Conservation (phyloP, 106 monocot genomes). For the Dioscorea dumetorum region DNA sequence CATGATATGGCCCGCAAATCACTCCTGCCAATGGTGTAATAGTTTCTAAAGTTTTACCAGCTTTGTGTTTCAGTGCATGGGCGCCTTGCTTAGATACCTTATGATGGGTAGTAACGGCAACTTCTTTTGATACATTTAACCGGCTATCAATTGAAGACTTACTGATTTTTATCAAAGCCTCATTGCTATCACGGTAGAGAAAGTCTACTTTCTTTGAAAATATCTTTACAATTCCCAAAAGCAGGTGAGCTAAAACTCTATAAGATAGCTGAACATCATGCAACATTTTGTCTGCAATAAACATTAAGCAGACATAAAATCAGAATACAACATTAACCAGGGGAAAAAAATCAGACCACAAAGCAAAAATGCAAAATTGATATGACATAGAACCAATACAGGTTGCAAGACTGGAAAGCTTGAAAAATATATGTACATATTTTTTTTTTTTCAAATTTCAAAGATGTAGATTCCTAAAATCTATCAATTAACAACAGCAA, state of each 20-base stretch:
- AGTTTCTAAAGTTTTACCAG: conserved; percentile 13
- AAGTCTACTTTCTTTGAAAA: conserved; percentile 87
- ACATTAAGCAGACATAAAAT: not conserved
- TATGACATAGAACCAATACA: too few relatives aligned
- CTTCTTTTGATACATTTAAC: conserved; percentile 7
- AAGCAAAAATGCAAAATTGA: not conserved
- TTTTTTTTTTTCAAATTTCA: too few relatives aligned
- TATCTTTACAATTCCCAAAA: conserved; percentile 82
- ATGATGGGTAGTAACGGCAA: not conserved
- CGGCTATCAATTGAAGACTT: conserved; percentile 16
- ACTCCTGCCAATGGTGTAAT: conserved; percentile 1
- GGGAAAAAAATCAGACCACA: not conserved
- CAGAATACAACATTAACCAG: not conserved
- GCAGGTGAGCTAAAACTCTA: conserved; percentile 70
- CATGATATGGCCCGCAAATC: not conserved
- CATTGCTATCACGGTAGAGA: conserved; percentile 59
- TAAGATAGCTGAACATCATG: conserved; percentile 65
- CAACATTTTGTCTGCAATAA: conserved; percentile 63
- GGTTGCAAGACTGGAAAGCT: too few relatives aligned
- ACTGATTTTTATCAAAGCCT: conserved; percentile 24
- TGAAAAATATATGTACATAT: too few relatives aligned
- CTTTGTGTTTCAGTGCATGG: not conserved
- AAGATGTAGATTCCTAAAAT: too few relatives aligned
- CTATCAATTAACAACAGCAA: too few relatives aligned
- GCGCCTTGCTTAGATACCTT: conserved; percentile 1